phyloP scores from a whole-genome alignment of 768 basidiomycete genomes.

The Suillus tomentosus region DNA sequence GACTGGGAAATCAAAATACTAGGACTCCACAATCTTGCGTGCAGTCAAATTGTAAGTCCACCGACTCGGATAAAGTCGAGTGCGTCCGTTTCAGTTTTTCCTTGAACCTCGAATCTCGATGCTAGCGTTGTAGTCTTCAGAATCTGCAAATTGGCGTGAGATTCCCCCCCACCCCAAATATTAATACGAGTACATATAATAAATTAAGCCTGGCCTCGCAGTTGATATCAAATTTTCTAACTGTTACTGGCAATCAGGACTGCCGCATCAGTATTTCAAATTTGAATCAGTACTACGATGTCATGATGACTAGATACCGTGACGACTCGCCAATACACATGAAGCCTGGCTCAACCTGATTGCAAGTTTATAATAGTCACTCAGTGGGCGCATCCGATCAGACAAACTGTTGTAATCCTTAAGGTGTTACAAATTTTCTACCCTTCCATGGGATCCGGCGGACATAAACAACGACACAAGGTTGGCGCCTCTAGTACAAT shows the following conservation, averaged over 20 bases:
- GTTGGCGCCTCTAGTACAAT: conserved; percentile 5
- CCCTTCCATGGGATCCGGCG: conserved; percentile 3
- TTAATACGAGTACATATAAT: background rate
- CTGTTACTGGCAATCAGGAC: background rate
- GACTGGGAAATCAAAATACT: background rate
- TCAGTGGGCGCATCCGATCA: background rate
- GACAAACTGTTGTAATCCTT: background rate
- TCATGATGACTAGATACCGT: background rate
- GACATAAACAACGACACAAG: conserved; percentile 6
- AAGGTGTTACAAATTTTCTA: background rate
- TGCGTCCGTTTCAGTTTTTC: background rate
- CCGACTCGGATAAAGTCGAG: background rate
- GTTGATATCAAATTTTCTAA: background rate
- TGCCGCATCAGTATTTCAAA: background rate
- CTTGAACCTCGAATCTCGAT: background rate
- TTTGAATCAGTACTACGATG: background rate
- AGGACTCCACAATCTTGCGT: background rate
- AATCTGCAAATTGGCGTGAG: conserved; percentile 2
- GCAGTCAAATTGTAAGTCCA: background rate
- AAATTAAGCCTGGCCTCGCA: no score
- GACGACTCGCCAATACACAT: background rate
- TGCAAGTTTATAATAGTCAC: background rate
- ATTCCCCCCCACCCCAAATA: background rate
- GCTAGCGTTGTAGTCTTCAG: background rate
- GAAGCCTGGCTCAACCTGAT: background rate